These are phyloP conservation scores for Spergularia bocconei DNA, from an alignment of 148 eudicot genomes.

Conservation along the genomic window DNA sequence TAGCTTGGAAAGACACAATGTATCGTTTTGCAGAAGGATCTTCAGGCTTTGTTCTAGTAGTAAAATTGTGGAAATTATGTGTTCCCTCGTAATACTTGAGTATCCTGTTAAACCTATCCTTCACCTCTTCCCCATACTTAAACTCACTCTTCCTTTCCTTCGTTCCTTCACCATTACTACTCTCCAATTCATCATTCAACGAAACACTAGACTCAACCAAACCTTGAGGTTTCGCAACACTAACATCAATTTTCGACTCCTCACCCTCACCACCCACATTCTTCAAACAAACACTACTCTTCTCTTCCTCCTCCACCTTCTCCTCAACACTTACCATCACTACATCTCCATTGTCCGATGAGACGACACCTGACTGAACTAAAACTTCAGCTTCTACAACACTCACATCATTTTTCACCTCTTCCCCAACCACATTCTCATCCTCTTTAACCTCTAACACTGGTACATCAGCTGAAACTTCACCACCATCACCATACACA, in stretches of 20 bases:
- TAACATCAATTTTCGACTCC: constrained; percentile 10
- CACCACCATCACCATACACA: neutral
- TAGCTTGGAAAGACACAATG: constrained; percentile 75
- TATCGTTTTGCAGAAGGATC: constrained; percentile 83
- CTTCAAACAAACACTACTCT: neutral
- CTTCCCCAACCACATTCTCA: neutral
- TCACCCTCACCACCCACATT: neutral
- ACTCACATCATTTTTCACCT: neutral
- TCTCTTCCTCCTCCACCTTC: neutral
- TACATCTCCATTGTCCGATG: constrained; percentile 33
- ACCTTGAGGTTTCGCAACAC: constrained; percentile 1
- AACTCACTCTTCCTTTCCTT: constrained; percentile 37
- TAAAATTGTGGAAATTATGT: constrained; percentile 88
- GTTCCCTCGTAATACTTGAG: constrained; percentile 76
- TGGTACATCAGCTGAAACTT: neutral
- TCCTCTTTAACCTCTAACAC: neutral
- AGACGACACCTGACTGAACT: constrained; percentile 33
- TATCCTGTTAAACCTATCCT: constrained; percentile 64
- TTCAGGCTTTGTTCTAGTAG: constrained; percentile 79
- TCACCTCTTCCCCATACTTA: constrained; percentile 62
- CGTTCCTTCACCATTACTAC: constrained; percentile 9
- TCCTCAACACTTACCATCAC: constrained; percentile 5
- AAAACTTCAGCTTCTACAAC: constrained; percentile 9
- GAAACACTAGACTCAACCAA: constrained; percentile 37
- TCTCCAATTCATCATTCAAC: constrained; percentile 24